Evolutionary conservation across 73 alveolate genomes (phyloP).

Genomic region (Uronychia setigera): DNA sequence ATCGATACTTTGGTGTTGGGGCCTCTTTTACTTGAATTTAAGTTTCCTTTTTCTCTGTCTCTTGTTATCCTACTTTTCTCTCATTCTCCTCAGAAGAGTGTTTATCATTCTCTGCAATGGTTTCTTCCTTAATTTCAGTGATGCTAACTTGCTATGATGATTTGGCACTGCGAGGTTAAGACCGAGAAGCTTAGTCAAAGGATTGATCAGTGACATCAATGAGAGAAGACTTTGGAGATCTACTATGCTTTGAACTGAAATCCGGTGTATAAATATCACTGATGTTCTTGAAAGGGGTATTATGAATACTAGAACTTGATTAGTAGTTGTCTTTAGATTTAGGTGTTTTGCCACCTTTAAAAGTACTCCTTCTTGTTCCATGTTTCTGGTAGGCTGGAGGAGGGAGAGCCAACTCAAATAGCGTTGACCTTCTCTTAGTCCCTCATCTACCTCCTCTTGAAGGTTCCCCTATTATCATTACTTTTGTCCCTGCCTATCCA

Average conservation of each 20-base stretch:
- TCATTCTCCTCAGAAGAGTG: neutral
- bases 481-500: neutral
- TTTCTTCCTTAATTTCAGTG: neutral
- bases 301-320: neutral
- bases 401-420: neutral
- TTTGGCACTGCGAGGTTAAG: neutral
- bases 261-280: neutral
- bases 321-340: neutral
- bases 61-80: neutral
- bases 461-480: neutral
- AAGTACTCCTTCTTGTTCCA: neutral
- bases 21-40: neutral
- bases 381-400: neutral
- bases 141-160: neutral
- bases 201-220: neutral
- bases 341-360: neutral
- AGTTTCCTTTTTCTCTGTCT: neutral
- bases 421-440: neutral
- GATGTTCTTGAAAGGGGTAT: neutral
- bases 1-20: no score
- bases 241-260: neutral
- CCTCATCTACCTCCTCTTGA: neutral
- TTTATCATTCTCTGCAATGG: neutral
- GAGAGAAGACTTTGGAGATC: neutral
- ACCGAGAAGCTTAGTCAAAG: neutral